Evolutionary conservation across 2,329 filamentous ascomycete species (phyloP), one percentile per base, ranked within the genome.

Genomic region (Dactylellina drechsleri): DNA sequence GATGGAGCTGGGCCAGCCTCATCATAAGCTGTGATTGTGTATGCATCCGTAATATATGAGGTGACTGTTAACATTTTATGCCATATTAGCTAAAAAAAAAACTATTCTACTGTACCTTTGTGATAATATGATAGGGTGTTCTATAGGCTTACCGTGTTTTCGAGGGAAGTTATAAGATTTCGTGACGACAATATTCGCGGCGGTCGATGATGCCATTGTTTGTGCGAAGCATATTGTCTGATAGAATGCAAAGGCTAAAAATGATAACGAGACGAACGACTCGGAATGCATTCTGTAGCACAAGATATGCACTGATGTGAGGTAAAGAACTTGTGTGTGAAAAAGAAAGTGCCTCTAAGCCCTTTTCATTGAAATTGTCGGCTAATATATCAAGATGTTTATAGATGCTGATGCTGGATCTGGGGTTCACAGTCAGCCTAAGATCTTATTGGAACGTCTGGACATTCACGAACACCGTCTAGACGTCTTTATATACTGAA

Each of bases 1-100:
- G 54, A 20, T 20, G 31, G 18, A 43, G 7, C 13, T 10, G 18
- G 16, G 31, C 31, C 31, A 36, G 54, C 54, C 8, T 8, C 54
- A 4, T 45, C 54, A 23, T 31, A 58, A 20, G 54, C 28, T 43
- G 54, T 58, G 4, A 58, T 58, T 45, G 54, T 58, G 36, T 58
- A 58, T 1, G 31, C 20, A 13, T 58, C 36, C 8, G 54, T 58
- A 23, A 31, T 58, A 31, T 58, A 58, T n/a, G 54, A 58, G 16
- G 36, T 58, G 16, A 43, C 54, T 58, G 7, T 31, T 15, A 20
- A 6, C 5, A 36, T 7, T 36, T 16, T 3, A 40, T 4, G 12
- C 26, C 2, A 43, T 43, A n/a, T 23, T 23, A 43, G n/a, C 5
- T 4, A 23, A 2, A 23, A 23, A 23, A 23, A 23, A 23, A 4